Base-by-base conservation (phyloP, 768 basidiomycete species). In the Omphalotus guepiniiformis region DNA sequence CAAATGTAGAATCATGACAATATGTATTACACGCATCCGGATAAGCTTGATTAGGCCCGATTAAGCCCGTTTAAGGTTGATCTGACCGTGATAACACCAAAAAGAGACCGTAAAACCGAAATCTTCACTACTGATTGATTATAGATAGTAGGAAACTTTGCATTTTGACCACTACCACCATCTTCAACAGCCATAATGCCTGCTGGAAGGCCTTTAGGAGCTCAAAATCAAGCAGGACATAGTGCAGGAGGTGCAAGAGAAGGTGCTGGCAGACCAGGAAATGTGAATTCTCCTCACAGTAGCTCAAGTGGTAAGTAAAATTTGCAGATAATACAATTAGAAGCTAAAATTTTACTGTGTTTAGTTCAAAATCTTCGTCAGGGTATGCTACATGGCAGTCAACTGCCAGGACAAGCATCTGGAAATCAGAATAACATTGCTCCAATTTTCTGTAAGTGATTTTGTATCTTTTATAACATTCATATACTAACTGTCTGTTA, bases 201-300 rank as follows among this genome's bases (percentile, higher is more conserved):
- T 12, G 23, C 27, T 50, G 52, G 52, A 42, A 45, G 50, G 19
- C 52, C 52, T 36, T 19, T 39, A n/a, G 50, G 50, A 12, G 47
- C 9, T 36, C 29, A 26, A 26, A 53, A 53, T 41, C 27, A 39
- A 35, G 43, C 50, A 22, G 52, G 44, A 35, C 49, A 53, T 47
- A 8, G n/a, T 40, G 52, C 52, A 26, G 52, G 52, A 42, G 52
- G 52, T 35, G 16, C n/a, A 12, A 53, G 52, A 38, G 39, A 39
- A 18, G 49, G 49, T 43, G 40, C 52, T 4, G 48, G 52, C 13
- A 41, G 51, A 23, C 39, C 19, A 15, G 19, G 43, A 45, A 36
- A 42, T 16, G 38, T 30, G 13, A 39, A 19, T 32, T 21, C 3
- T 13, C n/a, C 37, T n/a, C n/a, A n/a, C n/a, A n/a, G 23, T 27